Base-by-base conservation (phyloP, 2,329 filamentous ascomycete species). In the Monosporascus sp. region DNA sequence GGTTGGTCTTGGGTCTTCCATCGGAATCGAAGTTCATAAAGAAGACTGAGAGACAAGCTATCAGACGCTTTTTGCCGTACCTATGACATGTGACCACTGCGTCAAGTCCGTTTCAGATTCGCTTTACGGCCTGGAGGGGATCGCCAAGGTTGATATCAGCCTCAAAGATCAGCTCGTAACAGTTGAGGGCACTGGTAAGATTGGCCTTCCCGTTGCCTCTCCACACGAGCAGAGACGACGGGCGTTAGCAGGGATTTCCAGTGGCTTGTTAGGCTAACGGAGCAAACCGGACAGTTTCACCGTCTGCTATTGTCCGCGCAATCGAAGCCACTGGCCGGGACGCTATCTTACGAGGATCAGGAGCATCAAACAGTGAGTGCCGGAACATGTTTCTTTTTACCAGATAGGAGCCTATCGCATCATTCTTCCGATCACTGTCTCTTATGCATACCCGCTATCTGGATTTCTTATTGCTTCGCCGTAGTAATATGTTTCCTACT, bases 41-140 rank as follows among this genome's bases (percentile, higher is more conserved):
- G 9, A 38, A 19, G 20, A 11, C 49, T 36, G 36, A 46, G 47
- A 50, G 34, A 20, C 31, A n/a, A 22, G n/a, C 36, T 17, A 34
- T 26, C 44, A 97, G 88, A 96, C 93, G 56, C 87, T 93, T 60
- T 97, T 97, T 72, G 91, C 93, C 59, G 94, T 97, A 63, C 92
- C 91, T 52, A 86, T 97, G 78, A 91, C 86, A 73, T 97, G 94
- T 76, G 87, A 96, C 64, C 79, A 82, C 67, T 97, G 94, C 76
- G 84, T 96, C 71, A 87, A 92, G 71, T 86, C 91, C 65, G 86
- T 99, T 69, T 91, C 91, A 65, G 82, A 83, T 59, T 86, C 90
- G 48, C 76, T 97, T 49, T 82, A 87, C 71, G 85, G 87, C 66
- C 75, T 97, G 44, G 79, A 84, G 65, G 91, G 92, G 43, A 89